Conservation (phyloP, 2,329 filamentous ascomycete genomes). For the Colletotrichum sp. region DNA sequence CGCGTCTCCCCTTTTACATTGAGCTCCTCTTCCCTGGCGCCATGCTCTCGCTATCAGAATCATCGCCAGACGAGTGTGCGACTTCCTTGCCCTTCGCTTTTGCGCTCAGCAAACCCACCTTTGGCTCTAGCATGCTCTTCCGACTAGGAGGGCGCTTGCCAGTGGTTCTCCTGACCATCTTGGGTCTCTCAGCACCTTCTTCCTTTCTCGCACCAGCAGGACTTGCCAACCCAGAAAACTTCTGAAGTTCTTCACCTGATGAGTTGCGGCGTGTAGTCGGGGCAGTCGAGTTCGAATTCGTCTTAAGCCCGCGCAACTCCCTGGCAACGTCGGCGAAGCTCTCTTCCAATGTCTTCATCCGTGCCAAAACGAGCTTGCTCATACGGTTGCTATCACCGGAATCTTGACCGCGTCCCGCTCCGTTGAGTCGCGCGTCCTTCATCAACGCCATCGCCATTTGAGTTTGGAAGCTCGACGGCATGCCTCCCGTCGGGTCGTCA, state of each 20-base stretch:
- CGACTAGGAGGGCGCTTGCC: constrained; percentile 41
- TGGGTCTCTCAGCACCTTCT: constrained; percentile 25
- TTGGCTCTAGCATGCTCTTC: constrained; percentile 47
- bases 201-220: constrained; percentile 41
- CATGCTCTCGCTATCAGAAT: constrained; percentile 30
- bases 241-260: constrained; percentile 45
- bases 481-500: constrained; percentile 64
- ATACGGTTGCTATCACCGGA: constrained; percentile 67
- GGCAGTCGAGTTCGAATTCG: constrained; percentile 46
- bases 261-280: constrained; percentile 58
- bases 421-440: constrained; percentile 58
- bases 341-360: constrained; percentile 94
- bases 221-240: constrained; percentile 24
- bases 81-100: constrained; percentile 57
- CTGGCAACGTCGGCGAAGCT: constrained; percentile 86
- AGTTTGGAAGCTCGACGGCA: constrained; percentile 80
- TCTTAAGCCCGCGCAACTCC: constrained; percentile 73
- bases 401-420: constrained; percentile 38
- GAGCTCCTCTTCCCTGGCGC: constrained; percentile 45
- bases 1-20: constrained; percentile 32
- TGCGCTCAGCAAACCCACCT: constrained; percentile 33
- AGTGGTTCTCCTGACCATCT: constrained; percentile 31
- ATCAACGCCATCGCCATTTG: constrained; percentile 79
- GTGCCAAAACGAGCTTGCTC: constrained; percentile 80
- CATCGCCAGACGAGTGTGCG: constrained; percentile 34